Conservation (phyloP, 1,139 yeast species). For the Candida sanyaensis region DNA sequence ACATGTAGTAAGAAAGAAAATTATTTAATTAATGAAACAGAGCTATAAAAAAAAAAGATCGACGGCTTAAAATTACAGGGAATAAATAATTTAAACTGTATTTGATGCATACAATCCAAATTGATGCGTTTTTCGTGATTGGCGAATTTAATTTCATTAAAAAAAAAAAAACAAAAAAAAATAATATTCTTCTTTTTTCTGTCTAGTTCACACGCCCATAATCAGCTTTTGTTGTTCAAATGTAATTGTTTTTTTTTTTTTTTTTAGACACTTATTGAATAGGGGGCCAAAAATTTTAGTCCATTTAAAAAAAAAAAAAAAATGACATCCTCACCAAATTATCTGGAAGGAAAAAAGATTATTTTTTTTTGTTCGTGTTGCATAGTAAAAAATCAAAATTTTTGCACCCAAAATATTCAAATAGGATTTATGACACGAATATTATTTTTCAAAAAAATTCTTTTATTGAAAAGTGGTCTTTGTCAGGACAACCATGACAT, state of each 20-base stretch:
- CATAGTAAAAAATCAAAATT: not conserved
- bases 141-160: not conserved
- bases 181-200: too few relatives aligned
- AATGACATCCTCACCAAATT: too few relatives aligned
- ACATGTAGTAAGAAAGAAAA: too few relatives aligned
- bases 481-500: not conserved
- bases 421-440: not conserved
- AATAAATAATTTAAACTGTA: not conserved
- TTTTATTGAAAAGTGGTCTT: not conserved
- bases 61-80: not conserved
- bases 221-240: too few relatives aligned
- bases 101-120: not conserved
- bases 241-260: too few relatives aligned
- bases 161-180: too few relatives aligned
- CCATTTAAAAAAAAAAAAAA: too few relatives aligned
- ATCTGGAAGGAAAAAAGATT: not conserved
- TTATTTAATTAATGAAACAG: not conserved
- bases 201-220: too few relatives aligned
- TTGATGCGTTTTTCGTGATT: not conserved
- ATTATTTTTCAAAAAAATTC: too few relatives aligned
- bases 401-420: conserved; percentile 2
- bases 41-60: not conserved
- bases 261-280: not conserved
- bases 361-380: not conserved
- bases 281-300: not conserved